phyloP scores from a whole-genome alignment of 2,329 filamentous ascomycete genomes.

The Pseudogymnoascus sp. region DNA sequence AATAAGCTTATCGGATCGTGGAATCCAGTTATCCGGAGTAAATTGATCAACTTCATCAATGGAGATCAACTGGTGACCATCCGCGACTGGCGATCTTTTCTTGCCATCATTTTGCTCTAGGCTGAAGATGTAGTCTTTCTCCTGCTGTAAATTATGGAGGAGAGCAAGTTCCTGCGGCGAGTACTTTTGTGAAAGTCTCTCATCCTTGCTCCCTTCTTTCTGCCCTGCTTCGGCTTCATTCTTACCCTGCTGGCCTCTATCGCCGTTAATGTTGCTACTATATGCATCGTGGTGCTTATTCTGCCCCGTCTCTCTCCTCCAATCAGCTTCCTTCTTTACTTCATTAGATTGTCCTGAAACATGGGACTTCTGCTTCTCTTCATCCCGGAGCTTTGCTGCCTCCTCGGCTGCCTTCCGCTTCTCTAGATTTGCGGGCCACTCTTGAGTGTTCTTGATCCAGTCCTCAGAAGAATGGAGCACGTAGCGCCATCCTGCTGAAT shows the following conservation, averaged over 20 bases:
- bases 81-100: conserved; percentile 29
- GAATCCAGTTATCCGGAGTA: conserved; percentile 46
- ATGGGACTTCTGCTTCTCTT: conserved; percentile 23
- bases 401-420: conserved; percentile 29
- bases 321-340: conserved; percentile 17
- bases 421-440: conserved; percentile 41
- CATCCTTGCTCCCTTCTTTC: conserved; percentile 20
- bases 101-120: conserved; percentile 38
- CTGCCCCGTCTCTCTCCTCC: conserved; percentile 14
- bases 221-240: conserved; percentile 23
- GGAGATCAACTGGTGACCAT: conserved; percentile 27
- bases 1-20: conserved; percentile 37
- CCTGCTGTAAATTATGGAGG: conserved; percentile 34
- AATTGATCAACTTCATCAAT: conserved; percentile 44
- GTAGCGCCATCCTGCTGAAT: conserved; percentile 40
- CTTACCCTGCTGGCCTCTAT: conserved; percentile 22
- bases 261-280: conserved; percentile 14
- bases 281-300: conserved; percentile 21
- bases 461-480: conserved; percentile 41
- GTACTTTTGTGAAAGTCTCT: conserved; percentile 32
- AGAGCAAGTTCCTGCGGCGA: conserved; percentile 36
- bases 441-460: conserved; percentile 39
- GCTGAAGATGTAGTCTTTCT: conserved; percentile 34
- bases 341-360: conserved; percentile 25
- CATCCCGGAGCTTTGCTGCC: conserved; percentile 24